These are phyloP conservation scores for Aphanomyces invadans DNA, from an alignment of 352 stramenopile genomes.

Conservation along the genomic window DNA sequence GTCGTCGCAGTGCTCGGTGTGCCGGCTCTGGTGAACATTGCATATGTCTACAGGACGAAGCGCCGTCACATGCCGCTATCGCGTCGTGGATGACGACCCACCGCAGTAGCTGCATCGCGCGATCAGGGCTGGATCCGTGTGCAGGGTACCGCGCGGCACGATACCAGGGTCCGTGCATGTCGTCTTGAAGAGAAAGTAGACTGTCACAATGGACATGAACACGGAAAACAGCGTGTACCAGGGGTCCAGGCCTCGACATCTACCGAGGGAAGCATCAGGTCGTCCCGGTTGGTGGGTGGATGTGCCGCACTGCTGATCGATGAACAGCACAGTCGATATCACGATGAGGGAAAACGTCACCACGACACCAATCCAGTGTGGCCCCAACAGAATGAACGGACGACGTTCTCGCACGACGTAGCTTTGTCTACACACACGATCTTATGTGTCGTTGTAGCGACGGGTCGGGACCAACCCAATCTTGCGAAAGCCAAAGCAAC, in stretches of 20 bases:
- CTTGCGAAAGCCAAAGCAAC: slow-evolving; percentile 19
- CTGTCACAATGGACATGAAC: slow-evolving; percentile 41
- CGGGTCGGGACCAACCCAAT: no score
- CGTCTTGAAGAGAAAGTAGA: slow-evolving; percentile 65
- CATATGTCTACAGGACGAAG: slow-evolving; percentile 47
- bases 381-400: slow-evolving; percentile 40
- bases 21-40: slow-evolving; percentile 42
- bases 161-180: slow-evolving; percentile 72
- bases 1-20: slow-evolving; percentile 87
- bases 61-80: slow-evolving; percentile 8
- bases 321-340: slow-evolving; percentile 47
- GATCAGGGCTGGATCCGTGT: slow-evolving; percentile 22
- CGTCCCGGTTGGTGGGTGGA: slow-evolving; percentile 36
- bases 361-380: slow-evolving; percentile 74
- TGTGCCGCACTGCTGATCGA: slow-evolving; percentile 41
- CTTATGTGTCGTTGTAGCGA: no score
- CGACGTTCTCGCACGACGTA: slow-evolving; percentile 13
- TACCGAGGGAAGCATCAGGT: slow-evolving; percentile 14
- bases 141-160: slow-evolving; percentile 30
- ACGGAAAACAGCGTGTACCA: slow-evolving; percentile 53
- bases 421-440: slow-evolving; percentile 23
- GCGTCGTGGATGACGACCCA: slow-evolving; percentile 2
- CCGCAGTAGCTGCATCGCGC: slow-evolving; percentile 20
- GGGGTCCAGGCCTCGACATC: slow-evolving; percentile 12
- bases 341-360: slow-evolving; percentile 59